Evolutionary conservation across 768 basidiomycete genomes (phyloP), one percentile per base, ranked within the genome.

Genomic region (Agrocybe pediades): DNA sequence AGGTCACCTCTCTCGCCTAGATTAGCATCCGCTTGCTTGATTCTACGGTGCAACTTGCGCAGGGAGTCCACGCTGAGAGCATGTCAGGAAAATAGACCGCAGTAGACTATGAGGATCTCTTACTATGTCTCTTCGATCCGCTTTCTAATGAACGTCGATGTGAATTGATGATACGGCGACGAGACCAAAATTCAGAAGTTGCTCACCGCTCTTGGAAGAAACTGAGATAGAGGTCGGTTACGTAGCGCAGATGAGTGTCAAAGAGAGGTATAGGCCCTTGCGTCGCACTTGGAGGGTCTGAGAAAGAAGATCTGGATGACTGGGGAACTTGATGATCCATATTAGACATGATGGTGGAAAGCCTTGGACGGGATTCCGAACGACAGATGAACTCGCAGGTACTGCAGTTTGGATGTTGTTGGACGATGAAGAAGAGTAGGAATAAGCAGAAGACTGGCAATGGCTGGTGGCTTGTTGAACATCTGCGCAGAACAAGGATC

Each of bases 51-150:
- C 29, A 97, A 71, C 64, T 77, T 88, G 62, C 79, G 72, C 13
- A 97, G 75, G 9, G 86, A 84, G 3, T 90, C 89, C 59, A 92
- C 80, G 63, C 91, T 94, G 60, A 24, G 61, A 27, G 43, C 45
- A 52, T 44, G 56, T 52, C 30, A 23, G 23, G 9, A 49, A 40
- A 40, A 50, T 39, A 17, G 21, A 26, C 26, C 49, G 46, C 29
- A 29, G 23, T 39, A 43, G 41, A 47, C 11, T 30, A 23, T n/a
- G 46, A 33, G 41, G 9, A 40, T 27, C 36, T 72, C 86, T 66
- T 64, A 94, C 92, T 95, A 95, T 51, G 71, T 68, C 63, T 95
- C 93, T 68, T 97, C 95, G 50, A 95, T 89, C 40, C 83, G 82
- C 67, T 85, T 87, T 66, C 92, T 93, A 57, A 56, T 60, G 44